These are phyloP conservation scores for Penicillium robsamsonii DNA, from an alignment of 495 filamentous ascomycete species.

Conservation along the genomic window DNA sequence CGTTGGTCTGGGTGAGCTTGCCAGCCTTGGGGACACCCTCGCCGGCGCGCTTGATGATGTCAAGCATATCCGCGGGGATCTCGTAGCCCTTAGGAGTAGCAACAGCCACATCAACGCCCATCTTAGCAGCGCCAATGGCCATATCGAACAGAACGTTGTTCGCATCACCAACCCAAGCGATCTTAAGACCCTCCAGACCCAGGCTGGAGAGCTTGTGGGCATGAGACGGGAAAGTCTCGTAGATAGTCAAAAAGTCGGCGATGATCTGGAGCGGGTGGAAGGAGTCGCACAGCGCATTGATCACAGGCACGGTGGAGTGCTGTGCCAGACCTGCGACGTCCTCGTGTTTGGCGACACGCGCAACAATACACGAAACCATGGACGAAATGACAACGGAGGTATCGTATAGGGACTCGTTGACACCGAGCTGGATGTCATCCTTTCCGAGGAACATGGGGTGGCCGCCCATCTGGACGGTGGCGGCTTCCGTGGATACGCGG, in stretches of 20 bases:
- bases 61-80: slow-evolving; percentile 68
- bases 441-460: slow-evolving; percentile 95
- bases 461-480: slow-evolving; percentile 77
- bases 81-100: slow-evolving; percentile 82
- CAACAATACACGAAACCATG: slow-evolving; percentile 89
- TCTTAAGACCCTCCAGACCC: slow-evolving; percentile 76
- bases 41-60: slow-evolving; percentile 62
- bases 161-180: slow-evolving; percentile 94
- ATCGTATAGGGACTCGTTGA: slow-evolving; percentile 91
- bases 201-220: slow-evolving; percentile 48
- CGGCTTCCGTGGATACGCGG: slow-evolving; percentile 86
- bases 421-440: slow-evolving; percentile 92
- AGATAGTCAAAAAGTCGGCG: slow-evolving; percentile 88
- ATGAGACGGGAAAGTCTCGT: slow-evolving; percentile 64
- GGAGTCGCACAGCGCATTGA: slow-evolving; percentile 87
- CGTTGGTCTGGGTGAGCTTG: slow-evolving; percentile 65
- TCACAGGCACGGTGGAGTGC: slow-evolving; percentile 81
- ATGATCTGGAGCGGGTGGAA: slow-evolving; percentile 92
- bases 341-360: slow-evolving; percentile 78
- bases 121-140: slow-evolving; percentile 78
- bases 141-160: slow-evolving; percentile 97
- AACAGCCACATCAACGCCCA: slow-evolving; percentile 79
- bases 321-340: slow-evolving; percentile 78
- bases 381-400: slow-evolving; percentile 85
- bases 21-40: slow-evolving; percentile 57